Conservation (phyloP, 768 basidiomycete species). For the Erythrobasidium yunnanense region DNA sequence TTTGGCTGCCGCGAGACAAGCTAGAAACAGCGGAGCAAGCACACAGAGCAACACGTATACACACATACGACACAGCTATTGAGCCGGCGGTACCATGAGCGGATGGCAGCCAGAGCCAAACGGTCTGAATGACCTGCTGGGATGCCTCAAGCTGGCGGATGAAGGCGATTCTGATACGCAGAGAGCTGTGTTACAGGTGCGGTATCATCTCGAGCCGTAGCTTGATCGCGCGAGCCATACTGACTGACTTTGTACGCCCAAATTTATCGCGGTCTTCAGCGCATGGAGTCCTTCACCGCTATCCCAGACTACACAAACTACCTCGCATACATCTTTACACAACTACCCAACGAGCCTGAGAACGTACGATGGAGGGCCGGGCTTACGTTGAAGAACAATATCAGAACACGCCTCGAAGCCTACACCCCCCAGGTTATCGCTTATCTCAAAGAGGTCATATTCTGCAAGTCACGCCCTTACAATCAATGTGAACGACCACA, state of each 20-base stretch:
- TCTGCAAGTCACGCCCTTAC: constrained; percentile 10
- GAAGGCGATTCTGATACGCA: constrained; percentile 9
- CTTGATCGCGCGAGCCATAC: not conserved
- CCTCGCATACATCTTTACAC: constrained; percentile 80
- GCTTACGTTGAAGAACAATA: constrained; percentile 90
- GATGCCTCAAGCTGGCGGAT: constrained; percentile 73
- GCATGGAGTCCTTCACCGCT: constrained; percentile 74
- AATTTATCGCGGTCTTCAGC: too few species aligned
- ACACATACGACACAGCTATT: too few species aligned
- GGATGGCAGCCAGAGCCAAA: constrained; percentile 74
- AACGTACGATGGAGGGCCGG: constrained; percentile 91
- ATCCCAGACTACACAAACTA: constrained; percentile 72
- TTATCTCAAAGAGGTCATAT: constrained; percentile 65
- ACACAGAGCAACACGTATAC: too few species aligned
- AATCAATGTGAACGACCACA: too few species aligned
- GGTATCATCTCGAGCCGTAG: constrained; percentile 1
- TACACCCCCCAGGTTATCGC: constrained; percentile 53
- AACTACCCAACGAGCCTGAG: constrained; percentile 70
- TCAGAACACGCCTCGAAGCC: constrained; percentile 60
- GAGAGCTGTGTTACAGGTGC: constrained; percentile 15
- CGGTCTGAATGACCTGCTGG: constrained; percentile 81
- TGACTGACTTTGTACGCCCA: not conserved
- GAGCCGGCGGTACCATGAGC: constrained; percentile 43
- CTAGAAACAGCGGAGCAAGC: too few species aligned
- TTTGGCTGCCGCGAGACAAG: too few species aligned